Percentiles rank a stretch among this genome's conserved stretches.
These are phyloP conservation scores for Penstemon newberryi DNA, from an alignment of 257 asterid species.

Conservation along the genomic window DNA sequence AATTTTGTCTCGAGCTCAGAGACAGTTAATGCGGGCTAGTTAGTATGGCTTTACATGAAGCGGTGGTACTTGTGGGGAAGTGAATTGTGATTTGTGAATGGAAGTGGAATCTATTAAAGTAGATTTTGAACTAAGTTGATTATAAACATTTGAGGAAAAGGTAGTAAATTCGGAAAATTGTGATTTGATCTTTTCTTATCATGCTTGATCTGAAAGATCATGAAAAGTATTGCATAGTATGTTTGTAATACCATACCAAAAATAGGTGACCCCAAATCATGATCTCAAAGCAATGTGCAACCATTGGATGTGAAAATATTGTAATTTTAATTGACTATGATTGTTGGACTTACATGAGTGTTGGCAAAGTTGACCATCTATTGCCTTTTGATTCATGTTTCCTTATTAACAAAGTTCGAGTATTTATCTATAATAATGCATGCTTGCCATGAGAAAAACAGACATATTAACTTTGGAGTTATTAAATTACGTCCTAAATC, in stretches of 20 bases:
- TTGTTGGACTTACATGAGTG: background rate
- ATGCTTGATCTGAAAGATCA: background rate
- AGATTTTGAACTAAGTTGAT: background rate
- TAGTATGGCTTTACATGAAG: background rate
- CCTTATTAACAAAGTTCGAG: background rate
- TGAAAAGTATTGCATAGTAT: background rate
- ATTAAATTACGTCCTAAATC: background rate
- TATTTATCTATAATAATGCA: constrained; percentile 14
- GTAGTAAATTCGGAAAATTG: background rate
- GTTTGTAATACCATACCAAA: background rate
- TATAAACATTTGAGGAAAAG: background rate
- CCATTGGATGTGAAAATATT: background rate
- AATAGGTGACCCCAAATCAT: background rate
- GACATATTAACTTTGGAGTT: no score
- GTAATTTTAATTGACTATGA: background rate
- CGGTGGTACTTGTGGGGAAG: constrained; percentile 1
- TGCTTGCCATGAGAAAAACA: no score
- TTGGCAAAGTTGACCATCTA: constrained; percentile 8
- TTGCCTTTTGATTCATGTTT: background rate
- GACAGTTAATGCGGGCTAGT: constrained; percentile 4
- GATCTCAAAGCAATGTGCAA: constrained; percentile 1
- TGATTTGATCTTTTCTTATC: background rate
- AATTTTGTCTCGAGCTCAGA: background rate
- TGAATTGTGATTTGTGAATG: constrained; percentile 6
- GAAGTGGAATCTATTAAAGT: background rate